A percentile compares a stretch with the other conserved stretches of the same genome.
Evolutionary conservation across 306 rosid genomes (phyloP).

Genomic region (Elaeagnus macrophylla): DNA sequence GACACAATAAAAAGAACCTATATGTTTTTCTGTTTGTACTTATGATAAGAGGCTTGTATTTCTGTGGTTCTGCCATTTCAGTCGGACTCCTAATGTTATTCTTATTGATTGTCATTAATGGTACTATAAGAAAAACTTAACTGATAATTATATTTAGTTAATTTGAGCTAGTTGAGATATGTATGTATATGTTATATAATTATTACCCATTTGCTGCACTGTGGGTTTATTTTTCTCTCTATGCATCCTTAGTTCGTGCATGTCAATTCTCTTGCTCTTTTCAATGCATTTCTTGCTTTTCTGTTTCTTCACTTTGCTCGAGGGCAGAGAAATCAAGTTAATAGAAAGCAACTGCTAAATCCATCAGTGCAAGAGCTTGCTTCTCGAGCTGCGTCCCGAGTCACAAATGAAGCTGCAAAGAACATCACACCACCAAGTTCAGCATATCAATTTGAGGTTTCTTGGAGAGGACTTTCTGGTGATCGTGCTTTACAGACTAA

Average conservation of each 20-base stretch:
- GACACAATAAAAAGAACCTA: background rate
- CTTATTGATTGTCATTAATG: no score
- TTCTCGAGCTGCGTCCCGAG: conserved; percentile 68
- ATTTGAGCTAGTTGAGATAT: no score
- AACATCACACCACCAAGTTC: conserved; percentile 62
- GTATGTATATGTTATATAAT: no score
- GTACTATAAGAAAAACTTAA: no score
- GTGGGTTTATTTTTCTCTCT: no score
- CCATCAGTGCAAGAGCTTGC: conserved; percentile 71
- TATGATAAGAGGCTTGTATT: background rate
- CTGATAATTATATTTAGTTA: no score
- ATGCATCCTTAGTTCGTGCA: background rate
- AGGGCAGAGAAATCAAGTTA: conserved; percentile 41
- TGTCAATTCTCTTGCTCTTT: background rate
- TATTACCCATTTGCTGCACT: no score
- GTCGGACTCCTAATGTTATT: no score
- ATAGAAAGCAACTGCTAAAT: conserved; percentile 37
- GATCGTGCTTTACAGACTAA: conserved; percentile 52
- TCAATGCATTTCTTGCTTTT: background rate
- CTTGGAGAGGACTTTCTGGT: conserved; percentile 78
- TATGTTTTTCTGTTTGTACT: background rate
- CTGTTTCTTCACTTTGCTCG: conserved; percentile 8
- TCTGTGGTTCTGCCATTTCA: no score
- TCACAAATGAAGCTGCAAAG: conserved; percentile 58
- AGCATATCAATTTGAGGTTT: conserved; percentile 85